A percentile compares a stretch with the other conserved stretches of the same genome.
Evolutionary conservation across 257 asterid species (phyloP).

Genomic region (Solanum ossicruentum): DNA sequence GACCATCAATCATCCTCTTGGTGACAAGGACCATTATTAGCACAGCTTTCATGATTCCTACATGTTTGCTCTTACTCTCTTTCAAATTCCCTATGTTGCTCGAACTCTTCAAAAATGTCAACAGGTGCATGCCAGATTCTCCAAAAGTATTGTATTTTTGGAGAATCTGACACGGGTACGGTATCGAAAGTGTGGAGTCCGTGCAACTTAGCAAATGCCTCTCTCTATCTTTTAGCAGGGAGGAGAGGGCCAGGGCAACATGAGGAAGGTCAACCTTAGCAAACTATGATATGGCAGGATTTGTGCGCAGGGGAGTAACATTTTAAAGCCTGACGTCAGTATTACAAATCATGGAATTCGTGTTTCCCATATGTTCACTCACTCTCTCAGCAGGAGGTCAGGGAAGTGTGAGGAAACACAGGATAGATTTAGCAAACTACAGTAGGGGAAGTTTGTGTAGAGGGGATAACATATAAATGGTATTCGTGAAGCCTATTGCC

Average conservation of each 20-base stretch:
- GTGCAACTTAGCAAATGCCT: too few species aligned
- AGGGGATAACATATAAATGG: neutral
- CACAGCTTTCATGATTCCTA: neutral
- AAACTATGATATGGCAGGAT: neutral
- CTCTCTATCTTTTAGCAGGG: neutral
- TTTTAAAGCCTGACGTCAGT: neutral
- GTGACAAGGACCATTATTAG: neutral
- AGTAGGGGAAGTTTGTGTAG: neutral
- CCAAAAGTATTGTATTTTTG: too few species aligned
- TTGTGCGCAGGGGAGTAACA: neutral
- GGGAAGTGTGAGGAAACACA: neutral
- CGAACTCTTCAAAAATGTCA: too few species aligned
- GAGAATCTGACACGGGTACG: too few species aligned
- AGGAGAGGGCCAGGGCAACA: neutral
- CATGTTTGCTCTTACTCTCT: neutral
- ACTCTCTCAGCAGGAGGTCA: neutral
- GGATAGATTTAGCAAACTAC: neutral
- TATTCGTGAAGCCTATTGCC: neutral
- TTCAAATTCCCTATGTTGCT: neutral
- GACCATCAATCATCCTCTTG: neutral
- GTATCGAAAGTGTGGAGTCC: too few species aligned
- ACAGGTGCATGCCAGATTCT: too few species aligned
- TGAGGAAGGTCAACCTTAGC: neutral
- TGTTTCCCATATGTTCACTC: neutral
- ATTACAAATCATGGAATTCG: neutral